Evolutionary conservation across 768 basidiomycete species (phyloP).

Genomic region (Agaricus blazei): DNA sequence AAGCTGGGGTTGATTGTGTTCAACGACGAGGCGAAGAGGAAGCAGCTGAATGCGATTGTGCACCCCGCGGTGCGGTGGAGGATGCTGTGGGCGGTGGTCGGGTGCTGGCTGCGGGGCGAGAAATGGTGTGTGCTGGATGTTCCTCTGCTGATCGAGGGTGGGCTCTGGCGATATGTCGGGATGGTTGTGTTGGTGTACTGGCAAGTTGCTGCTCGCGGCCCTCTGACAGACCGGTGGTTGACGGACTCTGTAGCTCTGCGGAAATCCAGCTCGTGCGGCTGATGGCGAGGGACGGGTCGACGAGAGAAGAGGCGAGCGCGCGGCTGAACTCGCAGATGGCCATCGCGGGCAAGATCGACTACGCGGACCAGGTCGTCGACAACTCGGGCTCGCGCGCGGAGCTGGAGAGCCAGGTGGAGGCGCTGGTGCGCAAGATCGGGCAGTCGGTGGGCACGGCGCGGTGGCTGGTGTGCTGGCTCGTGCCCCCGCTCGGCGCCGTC

Average conservation of each 20-base stretch:
- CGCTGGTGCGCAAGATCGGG: conserved; percentile 38
- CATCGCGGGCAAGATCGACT: conserved; percentile 72
- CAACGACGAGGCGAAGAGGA: conserved; percentile 65
- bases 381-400: conserved; percentile 78
- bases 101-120: conserved; percentile 73
- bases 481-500: conserved; percentile 48
- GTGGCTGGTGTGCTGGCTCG: conserved; percentile 58
- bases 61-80: conserved; percentile 85
- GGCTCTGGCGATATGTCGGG: conserved; percentile 79
- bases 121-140: conserved; percentile 84
- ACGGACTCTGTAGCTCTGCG: conserved; percentile 49
- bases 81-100: conserved; percentile 67
- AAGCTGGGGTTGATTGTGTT: conserved; percentile 85
- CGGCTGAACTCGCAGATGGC: conserved; percentile 80
- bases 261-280: conserved; percentile 83
- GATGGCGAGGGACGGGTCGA: conserved; percentile 66
- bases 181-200: conserved; percentile 89
- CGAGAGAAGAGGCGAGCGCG: conserved; percentile 60
- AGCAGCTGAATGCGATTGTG: conserved; percentile 74
- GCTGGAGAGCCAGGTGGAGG: conserved; percentile 50
- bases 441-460: conserved; percentile 42
- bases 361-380: conserved; percentile 84
- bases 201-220: conserved; percentile 37
- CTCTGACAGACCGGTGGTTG: neutral
- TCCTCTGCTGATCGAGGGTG: conserved; percentile 87